Evolutionary conservation across 768 basidiomycete species (phyloP), one percentile per base, ranked within the genome.

Genomic region (Russula earlei): DNA sequence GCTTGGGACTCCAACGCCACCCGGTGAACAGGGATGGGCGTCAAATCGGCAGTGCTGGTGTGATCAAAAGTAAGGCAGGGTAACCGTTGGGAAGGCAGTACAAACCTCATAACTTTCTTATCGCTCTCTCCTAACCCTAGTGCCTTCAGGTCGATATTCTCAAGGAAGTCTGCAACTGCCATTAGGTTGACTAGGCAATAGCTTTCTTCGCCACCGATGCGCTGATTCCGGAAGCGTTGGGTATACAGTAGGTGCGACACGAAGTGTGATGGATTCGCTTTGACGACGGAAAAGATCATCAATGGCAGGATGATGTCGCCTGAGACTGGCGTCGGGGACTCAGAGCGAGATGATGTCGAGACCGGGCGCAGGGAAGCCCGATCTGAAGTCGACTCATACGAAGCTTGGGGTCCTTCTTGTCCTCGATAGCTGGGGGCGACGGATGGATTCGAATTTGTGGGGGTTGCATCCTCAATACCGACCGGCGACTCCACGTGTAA

Each of bases 161-260:
- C 92, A 49, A 97, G 74, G 68, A 97, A 99, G 67, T 97, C 94
- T 1, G 89, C 90, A 5, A 95, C 93, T 11, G 95, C 95, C 76
- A 94, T 83, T 37, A 96, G 74, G 69, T 96, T 98, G 68, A 97
- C 88, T 38, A 95, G 77, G 56, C 93, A 97, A 64, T 93, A 99
- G 46, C 83, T 84, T 64, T 91, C 89, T 65, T 97, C 92, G 2
- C 93, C 93, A 0, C 83, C 81, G 3, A 79, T 66, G 2, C 72
- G 66, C 53, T 79, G 77, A 53, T 80, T 77, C 38, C 81, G 65
- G 63, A 82, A 84, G 27, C 82, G 72, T 62, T 84, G 75, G 34
- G 83, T 76, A 72, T 77, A 77, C 56, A 85, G 70, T 59, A 94
- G 66, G 71, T 84, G 77, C 63, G 88, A 75, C 61, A 93, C 74